Base-by-base conservation (phyloP, 2,329 filamentous ascomycete genomes). In the Cercospora brassicicola region DNA sequence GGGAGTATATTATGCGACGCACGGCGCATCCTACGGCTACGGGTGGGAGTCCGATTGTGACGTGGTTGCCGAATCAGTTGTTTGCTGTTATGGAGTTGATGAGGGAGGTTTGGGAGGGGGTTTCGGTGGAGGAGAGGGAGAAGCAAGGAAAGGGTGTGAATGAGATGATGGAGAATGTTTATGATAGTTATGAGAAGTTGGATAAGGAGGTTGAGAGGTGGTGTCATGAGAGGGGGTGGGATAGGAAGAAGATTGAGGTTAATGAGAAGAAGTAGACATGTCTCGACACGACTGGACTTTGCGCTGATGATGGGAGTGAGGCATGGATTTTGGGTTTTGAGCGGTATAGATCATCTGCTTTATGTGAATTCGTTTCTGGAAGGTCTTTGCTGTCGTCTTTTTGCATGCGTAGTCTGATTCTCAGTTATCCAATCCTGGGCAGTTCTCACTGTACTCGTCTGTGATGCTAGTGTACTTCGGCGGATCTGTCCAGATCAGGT, bases 61-160 rank as follows among this genome's bases (percentile, higher is more conserved):
- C 91, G 2, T 94, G 91, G 91, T 80, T 94, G 69, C 91, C 91
- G 2, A 94, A 94, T 79, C 91, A 94, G 82, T 84, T 94, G 59
- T 85, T 88, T 71, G 91, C 91, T 1, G 90, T 94, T 11, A 84
- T 94, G 79, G 83, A 85, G 11, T 85, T 92, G 76, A 94, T 94
- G 90, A 80, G 82, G 23, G 81, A 84, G 39, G 83, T 91, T 2
- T 86, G 86, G 72, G 81, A 81, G 31, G 79, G 78, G 13, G 63
- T 77, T 31, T 26, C 62, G 13, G 67, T 26, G 15, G 69, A 64
- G 13, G 71, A 75, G 9, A 67, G 65, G 20, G 68, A 56, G 1
- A 69, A 59, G 1, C 70, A 70, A 53, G 71, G 69, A 5, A 69
- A 66, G 61, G 66, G 45, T 10, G 75, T 76, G 23, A 72, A 70